Evolutionary conservation across 768 basidiomycete genomes (phyloP).

Genomic region (Mycena rebaudengoi): DNA sequence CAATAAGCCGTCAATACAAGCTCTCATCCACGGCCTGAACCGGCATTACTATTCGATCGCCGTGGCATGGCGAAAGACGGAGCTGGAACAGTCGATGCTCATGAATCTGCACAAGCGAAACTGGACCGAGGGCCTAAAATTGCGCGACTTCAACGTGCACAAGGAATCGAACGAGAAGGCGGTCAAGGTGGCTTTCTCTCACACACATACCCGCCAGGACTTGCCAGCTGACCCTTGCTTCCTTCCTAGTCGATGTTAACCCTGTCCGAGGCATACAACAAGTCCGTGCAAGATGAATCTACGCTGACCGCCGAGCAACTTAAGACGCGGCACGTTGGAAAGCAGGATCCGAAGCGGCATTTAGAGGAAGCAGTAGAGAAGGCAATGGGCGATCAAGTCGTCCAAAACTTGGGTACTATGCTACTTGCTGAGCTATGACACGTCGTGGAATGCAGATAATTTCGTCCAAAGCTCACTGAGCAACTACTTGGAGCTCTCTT

Average conservation of each 20-base stretch:
- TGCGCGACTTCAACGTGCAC: constrained; percentile 90
- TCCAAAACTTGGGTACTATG: constrained; percentile 95
- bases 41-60: constrained; percentile 98
- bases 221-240: constrained; percentile 27
- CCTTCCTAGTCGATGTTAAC: constrained; percentile 84
- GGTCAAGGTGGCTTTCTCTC: constrained; percentile 77
- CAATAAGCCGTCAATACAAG: constrained; percentile 99
- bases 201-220: background rate
- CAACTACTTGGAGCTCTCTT: too few relatives aligned
- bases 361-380: constrained; percentile 97
- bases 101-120: constrained; percentile 99
- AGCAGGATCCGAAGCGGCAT: constrained; percentile 98
- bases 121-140: constrained; percentile 96
- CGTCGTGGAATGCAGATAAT: too few relatives aligned
- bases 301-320: constrained; percentile 94
- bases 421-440: constrained; percentile 84
- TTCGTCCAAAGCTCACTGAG: too few relatives aligned
- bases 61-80: constrained; percentile 98
- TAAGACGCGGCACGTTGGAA: constrained; percentile 97
- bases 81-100: constrained; percentile 97
- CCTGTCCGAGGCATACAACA: constrained; percentile 94
- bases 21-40: constrained; percentile 96
- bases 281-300: constrained; percentile 97
- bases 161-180: constrained; percentile 91
- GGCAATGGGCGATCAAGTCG: constrained; percentile 97